Percentiles rank a stretch among this genome's conserved stretches.
Evolutionary conservation across 2,329 filamentous ascomycete genomes (phyloP).

Genomic region (Fusarium multiceps): DNA sequence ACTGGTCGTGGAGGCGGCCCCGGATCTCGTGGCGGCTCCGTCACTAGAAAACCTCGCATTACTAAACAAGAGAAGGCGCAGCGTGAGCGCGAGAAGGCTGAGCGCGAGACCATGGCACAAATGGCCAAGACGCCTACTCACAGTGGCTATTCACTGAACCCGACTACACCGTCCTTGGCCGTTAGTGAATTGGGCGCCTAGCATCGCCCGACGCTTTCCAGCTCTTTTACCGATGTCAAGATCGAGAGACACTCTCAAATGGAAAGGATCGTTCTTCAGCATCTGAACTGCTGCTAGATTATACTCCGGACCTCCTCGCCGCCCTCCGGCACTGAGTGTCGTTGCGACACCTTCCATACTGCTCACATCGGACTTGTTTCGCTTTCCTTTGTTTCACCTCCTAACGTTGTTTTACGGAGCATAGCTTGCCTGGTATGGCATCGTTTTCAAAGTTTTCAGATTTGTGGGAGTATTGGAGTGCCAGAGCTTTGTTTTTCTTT

Average conservation of each 20-base stretch:
- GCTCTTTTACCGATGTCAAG: not conserved
- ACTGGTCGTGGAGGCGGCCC: slow-evolving; percentile 65
- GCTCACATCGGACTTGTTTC: not conserved
- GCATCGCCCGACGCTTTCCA: not conserved
- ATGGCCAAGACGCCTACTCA: slow-evolving; percentile 53
- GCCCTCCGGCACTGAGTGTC: not conserved
- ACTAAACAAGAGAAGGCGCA: slow-evolving; percentile 87
- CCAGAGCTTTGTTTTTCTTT: slow-evolving; percentile 27
- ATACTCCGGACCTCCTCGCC: not conserved
- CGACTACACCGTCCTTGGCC: slow-evolving; percentile 52
- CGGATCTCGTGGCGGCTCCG: slow-evolving; percentile 79
- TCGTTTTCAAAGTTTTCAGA: slow-evolving; percentile 22
- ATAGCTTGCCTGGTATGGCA: slow-evolving; percentile 34
- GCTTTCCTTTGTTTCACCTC: slow-evolving; percentile 25
- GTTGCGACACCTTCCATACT: not conserved
- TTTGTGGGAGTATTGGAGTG: slow-evolving; percentile 42
- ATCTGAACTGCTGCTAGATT: not conserved
- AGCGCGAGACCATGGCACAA: slow-evolving; percentile 68
- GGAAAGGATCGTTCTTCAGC: not conserved
- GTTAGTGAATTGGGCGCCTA: slow-evolving; percentile 53
- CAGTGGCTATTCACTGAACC: slow-evolving; percentile 53
- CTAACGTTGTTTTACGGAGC: slow-evolving; percentile 24
- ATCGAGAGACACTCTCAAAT: not conserved
- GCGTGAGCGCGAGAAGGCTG: slow-evolving; percentile 83
- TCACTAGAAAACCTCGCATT: slow-evolving; percentile 82